Conservation (phyloP, 2,329 filamentous ascomycete genomes). For the Trichoderma sp. region DNA sequence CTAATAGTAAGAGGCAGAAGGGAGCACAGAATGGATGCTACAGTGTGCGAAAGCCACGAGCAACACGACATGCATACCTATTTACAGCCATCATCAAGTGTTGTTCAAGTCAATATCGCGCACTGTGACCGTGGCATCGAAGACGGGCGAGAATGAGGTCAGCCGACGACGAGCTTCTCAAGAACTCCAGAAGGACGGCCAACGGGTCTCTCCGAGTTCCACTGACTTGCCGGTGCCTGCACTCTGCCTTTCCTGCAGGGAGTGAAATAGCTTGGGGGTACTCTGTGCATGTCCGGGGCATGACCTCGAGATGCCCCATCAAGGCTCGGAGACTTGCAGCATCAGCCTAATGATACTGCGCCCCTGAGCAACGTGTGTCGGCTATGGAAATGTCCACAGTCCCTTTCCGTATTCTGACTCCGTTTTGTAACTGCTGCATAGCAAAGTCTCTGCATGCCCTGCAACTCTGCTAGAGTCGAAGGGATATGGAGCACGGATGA, state of each 20-base stretch:
- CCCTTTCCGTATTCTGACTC: background rate
- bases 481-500: background rate
- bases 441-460: background rate
- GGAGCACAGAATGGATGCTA: background rate
- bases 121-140: slow-evolving; percentile 10
- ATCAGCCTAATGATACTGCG: slow-evolving; percentile 16
- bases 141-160: slow-evolving; percentile 9
- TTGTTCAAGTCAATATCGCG: background rate
- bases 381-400: background rate
- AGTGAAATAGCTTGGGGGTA: background rate
- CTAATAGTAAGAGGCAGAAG: slow-evolving; percentile 1
- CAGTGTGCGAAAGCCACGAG: background rate
- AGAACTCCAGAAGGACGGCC: background rate
- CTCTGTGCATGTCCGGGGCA: background rate
- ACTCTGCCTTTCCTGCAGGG: background rate
- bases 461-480: background rate
- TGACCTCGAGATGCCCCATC: background rate
- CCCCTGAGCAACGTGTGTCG: slow-evolving; percentile 13
- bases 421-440: no score
- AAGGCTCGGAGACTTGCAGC: background rate
- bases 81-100: background rate
- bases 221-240: background rate
- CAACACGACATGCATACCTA: no score
- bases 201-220: slow-evolving; percentile 9
- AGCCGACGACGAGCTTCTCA: background rate